A percentile compares a stretch with the other conserved stretches of the same genome.
These are phyloP conservation scores for Ophiostoma quercus DNA, from an alignment of 2,329 filamentous ascomycete genomes.

Conservation along the genomic window DNA sequence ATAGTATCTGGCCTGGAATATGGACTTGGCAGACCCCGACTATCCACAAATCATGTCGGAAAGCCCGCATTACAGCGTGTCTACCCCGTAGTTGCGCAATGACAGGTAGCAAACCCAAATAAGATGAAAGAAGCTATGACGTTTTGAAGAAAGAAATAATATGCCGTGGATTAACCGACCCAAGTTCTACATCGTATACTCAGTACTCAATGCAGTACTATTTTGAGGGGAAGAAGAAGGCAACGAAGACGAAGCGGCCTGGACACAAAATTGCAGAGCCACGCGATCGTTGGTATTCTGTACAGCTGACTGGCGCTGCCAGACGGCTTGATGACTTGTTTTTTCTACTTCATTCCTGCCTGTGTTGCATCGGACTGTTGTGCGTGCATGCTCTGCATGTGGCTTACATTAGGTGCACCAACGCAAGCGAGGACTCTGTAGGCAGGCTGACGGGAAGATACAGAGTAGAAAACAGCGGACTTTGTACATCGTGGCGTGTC, in stretches of 20 bases:
- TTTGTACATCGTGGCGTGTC: background rate
- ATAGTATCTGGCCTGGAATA: no score
- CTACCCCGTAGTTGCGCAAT: background rate
- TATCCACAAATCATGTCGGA: background rate
- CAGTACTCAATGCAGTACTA: no score
- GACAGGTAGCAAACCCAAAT: background rate
- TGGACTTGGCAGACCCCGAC: background rate
- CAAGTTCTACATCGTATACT: background rate
- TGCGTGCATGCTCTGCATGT: background rate
- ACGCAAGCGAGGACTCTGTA: background rate
- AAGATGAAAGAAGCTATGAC: background rate
- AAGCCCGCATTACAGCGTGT: background rate
- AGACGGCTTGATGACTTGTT: background rate
- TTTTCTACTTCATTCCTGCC: background rate
- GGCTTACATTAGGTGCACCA: background rate
- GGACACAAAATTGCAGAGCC: background rate
- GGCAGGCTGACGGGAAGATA: background rate
- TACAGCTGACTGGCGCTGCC: background rate
- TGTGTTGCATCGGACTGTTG: background rate
- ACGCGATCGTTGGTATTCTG: background rate
- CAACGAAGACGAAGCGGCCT: background rate
- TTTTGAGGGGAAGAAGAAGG: background rate
- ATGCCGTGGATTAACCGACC: background rate
- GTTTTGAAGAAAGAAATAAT: background rate
- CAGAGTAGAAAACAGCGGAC: background rate